These are phyloP conservation scores for Saccharomyces kudriavzevii DNA, from an alignment of 805 yeast species.

Conservation along the genomic window DNA sequence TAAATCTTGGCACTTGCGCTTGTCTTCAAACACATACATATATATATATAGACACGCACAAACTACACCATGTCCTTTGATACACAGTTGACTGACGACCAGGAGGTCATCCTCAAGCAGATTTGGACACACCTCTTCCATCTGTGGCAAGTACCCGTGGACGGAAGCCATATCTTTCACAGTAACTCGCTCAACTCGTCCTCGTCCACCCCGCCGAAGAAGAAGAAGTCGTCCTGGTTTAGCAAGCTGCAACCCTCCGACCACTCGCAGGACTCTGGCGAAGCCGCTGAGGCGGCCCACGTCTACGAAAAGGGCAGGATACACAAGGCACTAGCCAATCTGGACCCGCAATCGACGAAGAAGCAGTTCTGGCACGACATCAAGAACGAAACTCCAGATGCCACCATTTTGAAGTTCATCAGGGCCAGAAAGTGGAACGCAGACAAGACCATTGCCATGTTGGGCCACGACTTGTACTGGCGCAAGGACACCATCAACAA, in stretches of 20 bases:
- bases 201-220: neutral
- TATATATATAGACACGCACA: constrained; percentile 14
- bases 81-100: constrained; percentile 42
- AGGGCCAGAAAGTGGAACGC: constrained; percentile 84
- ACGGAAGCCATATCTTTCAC: constrained; percentile 20
- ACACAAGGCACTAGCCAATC: constrained; percentile 42
- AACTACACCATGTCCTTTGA: constrained; percentile 33
- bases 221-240: constrained; percentile 3
- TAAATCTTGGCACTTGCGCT: neutral
- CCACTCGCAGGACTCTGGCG: constrained; percentile 3
- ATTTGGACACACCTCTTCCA: constrained; percentile 60
- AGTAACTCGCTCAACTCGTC: neutral
- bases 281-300: constrained; percentile 9
- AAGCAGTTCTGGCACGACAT: constrained; percentile 47
- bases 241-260: constrained; percentile 3
- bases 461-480: constrained; percentile 70
- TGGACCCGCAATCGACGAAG: constrained; percentile 45
- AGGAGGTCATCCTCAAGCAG: constrained; percentile 59
- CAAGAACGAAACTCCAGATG: constrained; percentile 81
- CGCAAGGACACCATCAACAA: constrained; percentile 60
- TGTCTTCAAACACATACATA: neutral
- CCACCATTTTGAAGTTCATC: constrained; percentile 61
- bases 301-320: constrained; percentile 33
- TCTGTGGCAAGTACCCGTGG: constrained; percentile 45
- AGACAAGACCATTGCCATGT: constrained; percentile 60